Percentiles rank a stretch among this genome's conserved stretches.
Evolutionary conservation across 1,284 basidiomycete species (phyloP).

Genomic region (Leccinum griseonigrum): DNA sequence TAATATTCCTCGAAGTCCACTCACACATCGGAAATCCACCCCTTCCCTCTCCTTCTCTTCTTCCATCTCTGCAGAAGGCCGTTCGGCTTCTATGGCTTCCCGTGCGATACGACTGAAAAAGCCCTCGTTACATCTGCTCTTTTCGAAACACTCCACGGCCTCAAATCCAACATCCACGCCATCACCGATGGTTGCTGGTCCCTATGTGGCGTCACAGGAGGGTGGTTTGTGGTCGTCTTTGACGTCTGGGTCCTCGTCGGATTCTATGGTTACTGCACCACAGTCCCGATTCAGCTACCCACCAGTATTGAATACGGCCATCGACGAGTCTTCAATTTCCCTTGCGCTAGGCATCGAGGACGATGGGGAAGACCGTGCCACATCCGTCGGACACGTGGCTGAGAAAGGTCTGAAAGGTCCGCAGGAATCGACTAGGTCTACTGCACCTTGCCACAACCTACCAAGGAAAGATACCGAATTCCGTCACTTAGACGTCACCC

Average conservation of each 20-base stretch:
- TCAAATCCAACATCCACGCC: constrained; percentile 27
- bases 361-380: constrained; percentile 14
- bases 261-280: constrained; percentile 34
- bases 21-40: constrained; percentile 37
- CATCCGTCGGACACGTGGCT: constrained; percentile 8
- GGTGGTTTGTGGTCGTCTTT: constrained; percentile 19
- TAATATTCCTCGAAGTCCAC: constrained; percentile 31
- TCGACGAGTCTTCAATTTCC: constrained; percentile 35
- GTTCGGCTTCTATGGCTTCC: constrained; percentile 29
- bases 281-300: constrained; percentile 37
- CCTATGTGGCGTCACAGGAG: constrained; percentile 10
- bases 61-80: constrained; percentile 27
- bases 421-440: constrained; percentile 8
- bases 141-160: constrained; percentile 48
- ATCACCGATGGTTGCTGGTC: constrained; percentile 13
- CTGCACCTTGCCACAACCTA: constrained; percentile 3
- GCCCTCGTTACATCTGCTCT: constrained; percentile 52
- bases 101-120: constrained; percentile 45
- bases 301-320: constrained; percentile 33
- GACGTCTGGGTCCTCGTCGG: constrained; percentile 32
- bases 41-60: constrained; percentile 38
- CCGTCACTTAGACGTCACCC: constrained; percentile 23
- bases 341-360: constrained; percentile 34
- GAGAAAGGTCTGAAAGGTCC: constrained; percentile 4
- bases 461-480: constrained; percentile 16